Base-by-base conservation (phyloP, 1,139 yeast genomes). In the Pneumocystis oryctolagi region DNA sequence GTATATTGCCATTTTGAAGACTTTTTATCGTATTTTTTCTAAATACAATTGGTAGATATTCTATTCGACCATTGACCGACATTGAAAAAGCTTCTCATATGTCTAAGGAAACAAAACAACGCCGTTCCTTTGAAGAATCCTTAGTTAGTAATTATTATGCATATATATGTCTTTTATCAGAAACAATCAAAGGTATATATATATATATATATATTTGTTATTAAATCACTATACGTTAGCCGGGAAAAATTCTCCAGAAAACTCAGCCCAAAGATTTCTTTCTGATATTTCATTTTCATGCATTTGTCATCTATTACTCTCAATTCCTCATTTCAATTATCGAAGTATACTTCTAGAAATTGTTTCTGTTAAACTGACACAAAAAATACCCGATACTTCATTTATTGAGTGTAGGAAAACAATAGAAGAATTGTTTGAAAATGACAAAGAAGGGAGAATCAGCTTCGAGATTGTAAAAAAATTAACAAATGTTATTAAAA, bases 11-110 rank as follows among this genome's bases (percentile, higher is more conserved):
- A 14, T 14, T 2, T 37, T 94, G 2, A 92, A 61, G 6, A 63
- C 4, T 9, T 14, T 14, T 35, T 31, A 12, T n/a, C n/a, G n/a
- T n/a, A n/a, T 2, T 25, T 25, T 47, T 47, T 25, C 5, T 25
- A 47, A 25, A 47, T 12, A 47, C 16, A 8, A 37, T 14, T 32
- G 16, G 14, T 25, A 47, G 68, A n/a, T 67, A 92, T 73, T 81
- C 84, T 68, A 89, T 92, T 65, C 80, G 96, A 71, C 85, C 95
- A 1, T 77, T 92, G 63, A 80, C 89, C 1, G 97, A 89, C 18
- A 73, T 82, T 0, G 98, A 92, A 73, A 82, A 83, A 67, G 73
- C 72, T 37, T 95, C 87, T 69, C 87, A 84, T 70, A 95, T 89
- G 3, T 78, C 92, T 28, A 87, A 80, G 71, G 98, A 92, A 31